Evolutionary conservation across 1,284 basidiomycete genomes (phyloP).

Genomic region (Ustilago esculenta): DNA sequence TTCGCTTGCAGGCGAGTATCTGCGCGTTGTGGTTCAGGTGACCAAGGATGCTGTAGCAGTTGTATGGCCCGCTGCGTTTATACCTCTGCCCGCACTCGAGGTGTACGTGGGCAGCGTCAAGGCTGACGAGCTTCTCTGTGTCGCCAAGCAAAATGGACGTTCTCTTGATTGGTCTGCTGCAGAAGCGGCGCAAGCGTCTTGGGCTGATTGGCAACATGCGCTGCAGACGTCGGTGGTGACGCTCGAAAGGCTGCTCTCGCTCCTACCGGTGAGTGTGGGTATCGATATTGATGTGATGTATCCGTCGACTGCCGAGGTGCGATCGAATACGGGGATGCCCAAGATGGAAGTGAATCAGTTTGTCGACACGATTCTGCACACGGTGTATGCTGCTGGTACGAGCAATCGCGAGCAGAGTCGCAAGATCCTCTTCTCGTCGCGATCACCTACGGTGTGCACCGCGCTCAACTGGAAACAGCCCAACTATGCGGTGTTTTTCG

Average conservation of each 20-base stretch:
- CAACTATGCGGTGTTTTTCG: conserved; percentile 96
- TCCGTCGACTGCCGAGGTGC: conserved; percentile 58
- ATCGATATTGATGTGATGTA: conserved; percentile 64
- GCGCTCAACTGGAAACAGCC: conserved; percentile 99
- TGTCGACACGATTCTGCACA: conserved; percentile 64
- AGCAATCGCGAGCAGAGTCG: conserved; percentile 52
- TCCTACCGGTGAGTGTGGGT: conserved; percentile 55
- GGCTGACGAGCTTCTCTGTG: conserved; percentile 77
- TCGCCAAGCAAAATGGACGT: conserved; percentile 70
- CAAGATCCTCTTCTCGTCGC: conserved; percentile 62
- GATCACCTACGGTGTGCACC: conserved; percentile 69
- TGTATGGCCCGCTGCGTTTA: conserved; percentile 76
- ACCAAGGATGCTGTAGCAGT: conserved; percentile 90
- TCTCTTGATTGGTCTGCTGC: conserved; percentile 26
- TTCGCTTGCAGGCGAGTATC: conserved; percentile 85
- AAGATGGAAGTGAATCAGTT: conserved; percentile 63
- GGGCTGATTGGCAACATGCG: conserved; percentile 55
- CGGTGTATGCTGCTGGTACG: conserved; percentile 63
- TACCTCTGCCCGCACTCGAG: conserved; percentile 79
- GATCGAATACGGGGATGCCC: conserved; percentile 50
- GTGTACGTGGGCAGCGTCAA: conserved; percentile 85
- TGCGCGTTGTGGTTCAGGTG: conserved; percentile 87
- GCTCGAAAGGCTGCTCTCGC: conserved; percentile 55
- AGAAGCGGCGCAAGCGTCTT: conserved; percentile 26
- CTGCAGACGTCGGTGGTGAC: conserved; percentile 45